These are phyloP conservation scores for Zymoseptoria pseudotritici DNA, from an alignment of 2,329 filamentous ascomycete species.

Conservation along the genomic window DNA sequence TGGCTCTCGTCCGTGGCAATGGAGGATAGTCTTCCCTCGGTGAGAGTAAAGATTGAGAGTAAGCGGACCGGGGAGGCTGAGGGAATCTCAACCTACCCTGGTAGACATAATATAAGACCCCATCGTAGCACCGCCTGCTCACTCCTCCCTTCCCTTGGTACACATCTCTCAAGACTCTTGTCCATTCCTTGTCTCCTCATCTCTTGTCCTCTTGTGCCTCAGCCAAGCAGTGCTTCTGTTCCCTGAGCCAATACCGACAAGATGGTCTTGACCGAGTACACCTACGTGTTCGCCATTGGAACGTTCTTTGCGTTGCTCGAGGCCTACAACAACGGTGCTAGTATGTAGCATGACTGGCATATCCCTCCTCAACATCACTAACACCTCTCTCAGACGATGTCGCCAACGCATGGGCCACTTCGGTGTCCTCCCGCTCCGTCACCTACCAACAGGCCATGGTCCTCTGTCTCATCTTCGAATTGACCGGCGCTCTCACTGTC, in stretches of 20 bases:
- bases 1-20: too few relatives aligned
- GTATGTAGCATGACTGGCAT: conserved; percentile 8
- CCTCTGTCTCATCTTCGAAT: conserved; percentile 45
- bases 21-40: too few relatives aligned
- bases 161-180: not conserved
- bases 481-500: conserved; percentile 47
- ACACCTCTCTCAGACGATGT: conserved; percentile 37
- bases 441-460: conserved; percentile 47
- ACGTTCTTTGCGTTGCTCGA: conserved; percentile 60
- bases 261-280: conserved; percentile 45
- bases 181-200: too few relatives aligned
- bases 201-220: not conserved
- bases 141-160: not conserved
- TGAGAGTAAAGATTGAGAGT: too few relatives aligned
- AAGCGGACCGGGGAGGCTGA: too few relatives aligned
- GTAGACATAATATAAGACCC: too few relatives aligned
- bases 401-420: conserved; percentile 49
- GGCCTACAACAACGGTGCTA: conserved; percentile 58
- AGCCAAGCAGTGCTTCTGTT: too few relatives aligned
- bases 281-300: conserved; percentile 58
- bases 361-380: not conserved
- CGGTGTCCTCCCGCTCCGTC: conserved; percentile 45
- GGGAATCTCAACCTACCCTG: too few relatives aligned
- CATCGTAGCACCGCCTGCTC: not conserved
- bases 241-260: conserved; percentile 13